Conservation (phyloP, 768 basidiomycete genomes). For the Termitomyces bulborhizus region DNA sequence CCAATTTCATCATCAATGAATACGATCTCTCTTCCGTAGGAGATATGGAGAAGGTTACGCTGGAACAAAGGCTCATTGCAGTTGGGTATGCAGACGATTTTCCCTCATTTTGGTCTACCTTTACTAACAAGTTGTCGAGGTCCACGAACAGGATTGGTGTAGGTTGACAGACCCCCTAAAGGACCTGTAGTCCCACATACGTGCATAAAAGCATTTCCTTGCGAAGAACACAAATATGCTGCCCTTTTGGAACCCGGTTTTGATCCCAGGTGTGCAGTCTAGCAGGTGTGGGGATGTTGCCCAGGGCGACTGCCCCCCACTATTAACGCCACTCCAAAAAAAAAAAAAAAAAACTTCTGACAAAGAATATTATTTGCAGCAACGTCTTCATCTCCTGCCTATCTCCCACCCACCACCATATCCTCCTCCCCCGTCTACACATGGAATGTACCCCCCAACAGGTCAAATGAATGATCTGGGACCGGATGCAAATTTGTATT, state of each 20-base stretch:
- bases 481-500: too few species aligned
- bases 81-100: slow-evolving; percentile 5
- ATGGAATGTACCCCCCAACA: slow-evolving; percentile 10
- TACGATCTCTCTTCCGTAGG: slow-evolving; percentile 14
- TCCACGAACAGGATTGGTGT: too few species aligned
- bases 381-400: slow-evolving; percentile 19
- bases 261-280: too few species aligned
- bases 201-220: too few species aligned
- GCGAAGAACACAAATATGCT: too few species aligned
- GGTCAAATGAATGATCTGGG: slow-evolving; percentile 11
- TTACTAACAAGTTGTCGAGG: not conserved
- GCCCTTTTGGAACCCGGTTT: too few species aligned
- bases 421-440: slow-evolving; percentile 15
- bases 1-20: not conserved
- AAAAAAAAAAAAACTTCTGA: too few species aligned
- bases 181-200: too few species aligned
- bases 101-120: not conserved
- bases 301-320: too few species aligned
- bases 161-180: too few species aligned
- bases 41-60: slow-evolving; percentile 19
- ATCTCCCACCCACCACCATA: slow-evolving; percentile 16
- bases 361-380: slow-evolving; percentile 13
- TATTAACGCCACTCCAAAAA: too few species aligned
- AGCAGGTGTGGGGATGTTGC: too few species aligned
- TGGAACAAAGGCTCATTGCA: slow-evolving; percentile 36